These are phyloP conservation scores for Dictyophora rubrovolvata DNA, from an alignment of 768 basidiomycete species.

Conservation along the genomic window DNA sequence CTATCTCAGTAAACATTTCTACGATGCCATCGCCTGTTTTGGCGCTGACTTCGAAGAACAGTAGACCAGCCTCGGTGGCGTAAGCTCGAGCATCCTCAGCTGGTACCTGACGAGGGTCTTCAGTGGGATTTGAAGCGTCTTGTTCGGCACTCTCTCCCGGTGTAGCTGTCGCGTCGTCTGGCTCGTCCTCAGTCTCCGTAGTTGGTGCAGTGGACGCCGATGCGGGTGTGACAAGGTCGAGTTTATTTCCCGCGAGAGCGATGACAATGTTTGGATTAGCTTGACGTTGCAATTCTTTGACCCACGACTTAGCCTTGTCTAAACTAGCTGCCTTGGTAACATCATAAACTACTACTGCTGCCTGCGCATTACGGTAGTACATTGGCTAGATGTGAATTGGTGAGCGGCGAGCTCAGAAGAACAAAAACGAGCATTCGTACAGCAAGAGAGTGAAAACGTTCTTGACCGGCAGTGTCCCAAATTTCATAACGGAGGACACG, in stretches of 20 bases:
- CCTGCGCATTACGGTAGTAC: slow-evolving; percentile 98
- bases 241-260: slow-evolving; percentile 95
- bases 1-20: slow-evolving; percentile 97
- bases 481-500: slow-evolving; percentile 91
- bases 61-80: slow-evolving; percentile 83
- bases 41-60: slow-evolving; percentile 97
- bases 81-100: slow-evolving; percentile 95
- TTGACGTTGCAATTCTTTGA: slow-evolving; percentile 97
- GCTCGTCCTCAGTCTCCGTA: slow-evolving; percentile 77
- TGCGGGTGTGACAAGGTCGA: slow-evolving; percentile 74
- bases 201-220: slow-evolving; percentile 36
- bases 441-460: slow-evolving; percentile 95
- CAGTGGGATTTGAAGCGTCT: slow-evolving; percentile 36
- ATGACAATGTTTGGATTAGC: slow-evolving; percentile 99
- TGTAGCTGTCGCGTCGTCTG: slow-evolving; percentile 86
- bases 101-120: slow-evolving; percentile 80
- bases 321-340: slow-evolving; percentile 92
- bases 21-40: slow-evolving; percentile 95
- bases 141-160: slow-evolving; percentile 47
- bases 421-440: slow-evolving; percentile 35
- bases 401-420: slow-evolving; percentile 11
- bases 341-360: slow-evolving; percentile 97
- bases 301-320: slow-evolving; percentile 99
- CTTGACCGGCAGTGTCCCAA: slow-evolving; percentile 94
- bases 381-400: slow-evolving; percentile 54